Percentiles rank a stretch among this genome's conserved stretches.
These are phyloP conservation scores for Pseudonitzschia pungens DNA, from an alignment of 108 stramenopile genomes.

Conservation along the genomic window DNA sequence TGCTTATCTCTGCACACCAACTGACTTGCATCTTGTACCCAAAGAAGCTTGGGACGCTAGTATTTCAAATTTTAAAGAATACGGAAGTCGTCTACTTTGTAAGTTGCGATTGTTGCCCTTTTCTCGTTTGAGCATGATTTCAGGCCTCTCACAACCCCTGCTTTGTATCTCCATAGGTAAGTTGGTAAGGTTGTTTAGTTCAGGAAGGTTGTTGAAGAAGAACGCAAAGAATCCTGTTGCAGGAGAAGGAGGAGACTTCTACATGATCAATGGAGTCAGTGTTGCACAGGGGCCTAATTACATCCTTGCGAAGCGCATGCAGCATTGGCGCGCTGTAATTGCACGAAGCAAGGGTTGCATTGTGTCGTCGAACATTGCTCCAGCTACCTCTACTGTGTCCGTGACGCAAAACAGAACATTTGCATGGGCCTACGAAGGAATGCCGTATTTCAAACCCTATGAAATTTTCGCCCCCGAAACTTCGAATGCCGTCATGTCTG, in stretches of 20 bases:
- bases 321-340: conserved; percentile 97
- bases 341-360: conserved; percentile 86
- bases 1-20: conserved; percentile 98
- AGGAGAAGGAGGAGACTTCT: conserved; percentile 57
- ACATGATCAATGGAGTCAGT: conserved; percentile 86
- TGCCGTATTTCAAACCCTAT: conserved; percentile 94
- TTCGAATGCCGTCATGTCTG: conserved; percentile 96
- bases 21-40: conserved; percentile 93
- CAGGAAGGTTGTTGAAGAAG: conserved; percentile 73
- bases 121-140: background rate
- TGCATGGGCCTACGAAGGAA: conserved; percentile 98
- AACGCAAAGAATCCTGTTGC: conserved; percentile 70
- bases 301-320: conserved; percentile 96
- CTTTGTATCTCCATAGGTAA: conserved; percentile 34
- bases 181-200: conserved; percentile 64
- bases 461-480: conserved; percentile 97
- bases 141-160: conserved; percentile 7
- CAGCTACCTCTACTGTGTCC: conserved; percentile 93
- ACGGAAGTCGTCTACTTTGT: conserved; percentile 66
- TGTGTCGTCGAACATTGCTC: conserved; percentile 96
- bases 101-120: conserved; percentile 16
- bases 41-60: conserved; percentile 89
- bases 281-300: conserved; percentile 98
- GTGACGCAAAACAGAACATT: conserved; percentile 94
- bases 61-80: conserved; percentile 62